A percentile compares a stretch with the other conserved stretches of the same genome.
These are phyloP conservation scores for Saccharomycopsis hybrid DNA, from an alignment of 1,139 yeast species.

Conservation along the genomic window DNA sequence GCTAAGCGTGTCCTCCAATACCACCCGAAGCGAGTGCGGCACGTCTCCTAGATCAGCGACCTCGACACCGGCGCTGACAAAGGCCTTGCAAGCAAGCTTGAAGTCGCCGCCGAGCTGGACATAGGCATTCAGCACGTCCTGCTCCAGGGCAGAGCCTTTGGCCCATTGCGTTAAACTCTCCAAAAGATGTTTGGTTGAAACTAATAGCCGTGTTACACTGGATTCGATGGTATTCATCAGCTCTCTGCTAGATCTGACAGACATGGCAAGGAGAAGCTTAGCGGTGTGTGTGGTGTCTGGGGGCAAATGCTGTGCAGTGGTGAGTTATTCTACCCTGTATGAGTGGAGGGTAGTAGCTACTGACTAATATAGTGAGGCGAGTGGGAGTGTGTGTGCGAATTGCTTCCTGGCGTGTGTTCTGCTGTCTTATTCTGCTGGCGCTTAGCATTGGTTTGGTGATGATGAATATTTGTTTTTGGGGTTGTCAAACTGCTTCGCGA, in stretches of 20 bases:
- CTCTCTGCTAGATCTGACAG: background rate
- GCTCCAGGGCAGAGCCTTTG: constrained; percentile 65
- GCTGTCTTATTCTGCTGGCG: no score
- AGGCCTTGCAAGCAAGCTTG: constrained; percentile 75
- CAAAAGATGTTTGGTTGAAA: constrained; percentile 81
- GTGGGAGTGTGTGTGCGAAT: no score
- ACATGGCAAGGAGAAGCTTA: no score
- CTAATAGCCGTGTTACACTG: constrained; percentile 74
- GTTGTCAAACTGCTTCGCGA: no score
- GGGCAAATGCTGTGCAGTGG: no score
- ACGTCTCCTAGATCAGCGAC: constrained; percentile 71
- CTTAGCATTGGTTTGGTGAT: no score
- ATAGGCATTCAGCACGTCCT: constrained; percentile 84
- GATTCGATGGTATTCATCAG: constrained; percentile 55
- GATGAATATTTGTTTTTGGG: no score
- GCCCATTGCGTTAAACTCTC: constrained; percentile 94
- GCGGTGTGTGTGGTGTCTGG: no score
- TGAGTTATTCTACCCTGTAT: no score
- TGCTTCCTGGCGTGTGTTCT: no score
- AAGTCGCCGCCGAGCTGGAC: constrained; percentile 93
- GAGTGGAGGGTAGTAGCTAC: no score
- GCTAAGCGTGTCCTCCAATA: constrained; percentile 80
- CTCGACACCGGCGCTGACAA: constrained; percentile 61
- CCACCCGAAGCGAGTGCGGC: constrained; percentile 63
- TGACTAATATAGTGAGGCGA: no score